Conservation (phyloP, 2,329 filamentous ascomycete species). For the Clarireedia hainanense region DNA sequence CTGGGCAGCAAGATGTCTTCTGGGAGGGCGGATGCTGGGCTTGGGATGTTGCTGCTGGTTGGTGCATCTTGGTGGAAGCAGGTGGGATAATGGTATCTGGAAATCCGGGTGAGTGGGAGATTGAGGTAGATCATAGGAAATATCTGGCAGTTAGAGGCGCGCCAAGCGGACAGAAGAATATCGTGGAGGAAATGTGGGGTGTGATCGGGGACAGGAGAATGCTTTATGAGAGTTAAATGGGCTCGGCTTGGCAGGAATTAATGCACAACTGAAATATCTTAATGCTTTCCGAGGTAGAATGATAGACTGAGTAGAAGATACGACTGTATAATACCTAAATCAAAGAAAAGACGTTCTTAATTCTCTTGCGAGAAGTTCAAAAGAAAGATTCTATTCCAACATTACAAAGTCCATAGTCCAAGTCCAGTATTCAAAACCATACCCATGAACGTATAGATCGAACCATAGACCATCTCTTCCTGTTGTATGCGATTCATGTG, state of each 20-base stretch:
- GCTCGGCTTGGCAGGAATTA: not conserved
- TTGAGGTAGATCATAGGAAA: conserved; percentile 48
- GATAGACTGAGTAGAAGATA: not conserved
- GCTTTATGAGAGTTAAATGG: conserved; percentile 34
- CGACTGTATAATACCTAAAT: not conserved
- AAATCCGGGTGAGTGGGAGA: conserved; percentile 67
- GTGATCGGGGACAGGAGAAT: conserved; percentile 48
- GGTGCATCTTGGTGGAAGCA: conserved; percentile 68
- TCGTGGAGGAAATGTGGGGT: conserved; percentile 58
- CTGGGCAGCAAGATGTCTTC: conserved; percentile 64
- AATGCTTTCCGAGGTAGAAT: not conserved
- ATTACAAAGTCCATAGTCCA: no score
- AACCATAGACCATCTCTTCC: no score
- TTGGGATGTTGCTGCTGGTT: conserved; percentile 78
- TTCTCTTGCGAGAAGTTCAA: no score
- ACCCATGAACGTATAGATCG: no score
- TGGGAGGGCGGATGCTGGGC: conserved; percentile 83
- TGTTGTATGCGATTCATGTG: no score
- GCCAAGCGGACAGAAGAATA: conserved; percentile 49
- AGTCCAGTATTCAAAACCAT: no score
- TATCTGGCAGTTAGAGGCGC: conserved; percentile 58
- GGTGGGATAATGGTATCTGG: conserved; percentile 66
- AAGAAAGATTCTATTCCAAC: no score
- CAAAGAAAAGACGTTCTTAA: no score
- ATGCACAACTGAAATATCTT: not conserved